These are phyloP conservation scores for Penicillium odoratum DNA, from an alignment of 495 filamentous ascomycete genomes.

Conservation along the genomic window DNA sequence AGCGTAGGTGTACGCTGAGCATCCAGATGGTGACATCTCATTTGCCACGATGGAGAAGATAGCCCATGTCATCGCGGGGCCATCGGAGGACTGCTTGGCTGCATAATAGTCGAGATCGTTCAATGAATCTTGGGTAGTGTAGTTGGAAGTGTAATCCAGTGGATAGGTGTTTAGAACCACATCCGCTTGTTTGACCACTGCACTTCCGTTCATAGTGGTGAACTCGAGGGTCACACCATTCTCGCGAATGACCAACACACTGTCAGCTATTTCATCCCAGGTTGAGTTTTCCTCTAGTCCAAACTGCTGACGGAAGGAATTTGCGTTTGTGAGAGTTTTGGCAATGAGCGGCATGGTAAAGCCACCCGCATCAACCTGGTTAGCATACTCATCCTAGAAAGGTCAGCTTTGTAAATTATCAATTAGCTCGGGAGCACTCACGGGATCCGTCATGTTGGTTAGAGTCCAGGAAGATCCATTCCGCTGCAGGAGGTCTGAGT, in stretches of 20 bases:
- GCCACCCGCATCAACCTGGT: conserved; percentile 67
- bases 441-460: conserved; percentile 77
- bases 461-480: conserved; percentile 54
- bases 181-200: conserved; percentile 66
- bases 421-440: conserved; percentile 26
- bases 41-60: conserved; percentile 64
- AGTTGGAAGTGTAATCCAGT: conserved; percentile 54
- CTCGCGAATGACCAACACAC: conserved; percentile 53
- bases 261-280: conserved; percentile 52
- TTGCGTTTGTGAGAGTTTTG: conserved; percentile 55
- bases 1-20: conserved; percentile 62
- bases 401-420: not conserved
- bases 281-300: conserved; percentile 51
- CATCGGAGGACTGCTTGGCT: conserved; percentile 60
- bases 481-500: conserved; percentile 51
- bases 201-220: conserved; percentile 61
- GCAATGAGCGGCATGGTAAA: conserved; percentile 71
- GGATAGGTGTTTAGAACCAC: conserved; percentile 62
- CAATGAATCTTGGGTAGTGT: conserved; percentile 50
- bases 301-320: conserved; percentile 56
- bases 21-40: conserved; percentile 58
- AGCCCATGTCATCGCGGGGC: conserved; percentile 68
- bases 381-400: conserved; percentile 67
- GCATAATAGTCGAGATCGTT: conserved; percentile 65
- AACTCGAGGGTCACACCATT: conserved; percentile 74